Base-by-base conservation (phyloP, 2,329 filamentous ascomycete genomes). In the Furcasterigmium furcatum region DNA sequence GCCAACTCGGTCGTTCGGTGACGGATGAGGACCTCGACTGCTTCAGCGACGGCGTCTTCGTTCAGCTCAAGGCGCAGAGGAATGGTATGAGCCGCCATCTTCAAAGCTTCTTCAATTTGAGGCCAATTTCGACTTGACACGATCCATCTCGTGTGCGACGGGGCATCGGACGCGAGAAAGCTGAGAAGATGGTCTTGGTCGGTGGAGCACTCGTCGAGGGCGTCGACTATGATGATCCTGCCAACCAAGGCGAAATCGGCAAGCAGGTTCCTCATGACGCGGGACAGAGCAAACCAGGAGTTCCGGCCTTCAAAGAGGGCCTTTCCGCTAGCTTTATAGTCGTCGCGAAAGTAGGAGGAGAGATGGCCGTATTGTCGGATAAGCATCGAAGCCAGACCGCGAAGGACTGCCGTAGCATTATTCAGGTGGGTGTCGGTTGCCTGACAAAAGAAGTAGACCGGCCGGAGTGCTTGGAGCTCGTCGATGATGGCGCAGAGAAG, bases 381-480 rank as follows among this genome's bases (percentile, higher is more conserved):
- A 0, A 79, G 57, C 9, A 67, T 27, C 34, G 62, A 72, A 0
- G 76, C 58, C 0, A 79, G 57, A 0, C 73, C 70, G 0, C 67
- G 63, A 2, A 77, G 50, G 0, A 74, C 64, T 1, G 69, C 59
- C 1, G 53, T 60, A 0, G 66, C 66, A 40, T 53, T 69, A 46
- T 70, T 73, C 19, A 72, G 35, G 1, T 53, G 46, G 1, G 47
- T 19, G 38, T 73, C 55, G 5, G 63, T 64, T 9, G 58, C 57
- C 50, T 77, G 63, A 51, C 67, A 77, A 55, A 76, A 70, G 55
- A 72, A 72, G 47, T 56, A 69, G 10, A 55, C 19, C 13, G 58
- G 40, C 44, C 59, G 43, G 58, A 61, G 16, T 59, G 49, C 4
- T 18, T 46, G 10, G 18, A 68, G 48, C 25, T 69, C 55, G 46